Base-by-base conservation (phyloP, 345 rosid genomes). In the Adansonia digitata region DNA sequence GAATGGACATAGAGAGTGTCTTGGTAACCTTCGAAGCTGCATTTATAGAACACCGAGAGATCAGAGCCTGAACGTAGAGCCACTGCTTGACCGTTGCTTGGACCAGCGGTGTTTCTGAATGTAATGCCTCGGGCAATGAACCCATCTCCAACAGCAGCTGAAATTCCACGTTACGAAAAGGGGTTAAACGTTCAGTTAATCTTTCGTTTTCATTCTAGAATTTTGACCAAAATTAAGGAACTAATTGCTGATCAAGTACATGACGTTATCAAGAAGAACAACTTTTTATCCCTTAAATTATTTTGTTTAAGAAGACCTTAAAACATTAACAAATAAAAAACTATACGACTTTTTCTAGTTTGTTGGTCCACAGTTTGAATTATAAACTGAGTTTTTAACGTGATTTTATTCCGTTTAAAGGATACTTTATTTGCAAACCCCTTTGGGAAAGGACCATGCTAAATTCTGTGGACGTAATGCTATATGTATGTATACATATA, bases 1-100 rank as follows among this genome's bases (percentile, higher is more conserved):
- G 91, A 89, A 72, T 86, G 86, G 65, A 78, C 88, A 56, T 89
- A 89, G 18, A 89, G 83, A 3, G 93, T 89, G 81, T 87, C 91
- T 68, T 89, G 91, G 77, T 82, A 86, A 0, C 90, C 91, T 46
- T 86, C 91, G 18, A 89, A 84, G 69, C 88, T 80, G 70, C 90
- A 89, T 12, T 45, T 67, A 74, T 86, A 86, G 76, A 87, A 89
- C 4, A 86, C 79, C 0, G 86, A 87, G 43, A 82, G 82, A 26
- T 89, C 88, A 5, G 83, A 82, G 37, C 85, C 83, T 2, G 89
- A 87, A 5, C 86, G 84, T 39, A 89, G 79, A 8, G 91, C 90
- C 17, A 89, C 86, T 4, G 85, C 91, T 42, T 89, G 89, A 66
- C 85, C 82, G 53, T 87, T 86, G 18, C 70, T 56, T 0, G 82